Conservation (phyloP, 306 rosid genomes). For the Prinsepia uniflora region DNA sequence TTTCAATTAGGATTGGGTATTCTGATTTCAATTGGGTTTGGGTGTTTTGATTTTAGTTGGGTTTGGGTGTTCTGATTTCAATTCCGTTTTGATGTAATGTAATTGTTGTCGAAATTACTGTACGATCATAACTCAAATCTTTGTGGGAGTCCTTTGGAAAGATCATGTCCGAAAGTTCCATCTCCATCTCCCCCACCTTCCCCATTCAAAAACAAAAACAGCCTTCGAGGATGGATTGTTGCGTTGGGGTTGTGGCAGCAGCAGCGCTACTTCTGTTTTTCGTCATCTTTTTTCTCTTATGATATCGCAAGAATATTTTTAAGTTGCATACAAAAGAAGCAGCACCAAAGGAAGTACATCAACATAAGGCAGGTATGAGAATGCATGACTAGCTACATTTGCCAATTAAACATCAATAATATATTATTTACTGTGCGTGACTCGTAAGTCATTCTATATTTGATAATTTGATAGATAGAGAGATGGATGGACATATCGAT, state of each 20-base stretch:
- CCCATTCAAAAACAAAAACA: neutral
- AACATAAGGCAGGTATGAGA: neutral
- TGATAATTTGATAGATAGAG: no score
- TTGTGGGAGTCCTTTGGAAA: constrained; percentile 57
- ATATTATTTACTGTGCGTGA: no score
- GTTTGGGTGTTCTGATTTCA: no score
- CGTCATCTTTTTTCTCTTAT: no score
- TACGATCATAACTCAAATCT: constrained; percentile 48
- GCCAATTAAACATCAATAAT: neutral
- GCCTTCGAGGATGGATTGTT: constrained; percentile 27
- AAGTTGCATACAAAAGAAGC: constrained; percentile 27
- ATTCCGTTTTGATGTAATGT: no score
- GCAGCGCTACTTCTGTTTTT: constrained; percentile 31
- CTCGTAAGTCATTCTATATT: no score
- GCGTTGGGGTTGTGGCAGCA: constrained; percentile 37
- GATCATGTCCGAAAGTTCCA: constrained; percentile 35
- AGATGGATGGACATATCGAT: no score
- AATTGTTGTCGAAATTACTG: no score
- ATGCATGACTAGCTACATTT: no score
- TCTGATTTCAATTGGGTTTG: no score
- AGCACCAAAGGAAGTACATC: constrained; percentile 22
- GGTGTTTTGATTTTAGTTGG: no score
- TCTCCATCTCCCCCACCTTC: neutral
- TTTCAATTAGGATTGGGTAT: no score
- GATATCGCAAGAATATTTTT: constrained; percentile 4